Percentiles rank a stretch among this genome's conserved stretches.
These are phyloP conservation scores for Lactarius vividus DNA, from an alignment of 768 basidiomycete genomes.

Conservation along the genomic window DNA sequence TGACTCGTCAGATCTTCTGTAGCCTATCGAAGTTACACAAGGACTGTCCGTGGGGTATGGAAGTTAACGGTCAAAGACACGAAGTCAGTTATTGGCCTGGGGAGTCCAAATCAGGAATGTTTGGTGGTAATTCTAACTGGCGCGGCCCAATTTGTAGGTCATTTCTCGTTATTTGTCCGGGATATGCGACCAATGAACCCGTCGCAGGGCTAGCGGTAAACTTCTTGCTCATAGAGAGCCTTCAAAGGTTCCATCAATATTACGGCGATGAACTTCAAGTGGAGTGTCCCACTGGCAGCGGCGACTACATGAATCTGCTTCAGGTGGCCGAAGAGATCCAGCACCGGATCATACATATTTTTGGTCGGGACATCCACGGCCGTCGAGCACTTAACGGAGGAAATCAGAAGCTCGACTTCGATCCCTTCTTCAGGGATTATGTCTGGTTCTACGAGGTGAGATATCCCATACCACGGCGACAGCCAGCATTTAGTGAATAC, in stretches of 20 bases:
- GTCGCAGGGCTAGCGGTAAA: slow-evolving; percentile 88
- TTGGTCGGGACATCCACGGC: slow-evolving; percentile 87
- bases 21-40: slow-evolving; percentile 90
- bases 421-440: slow-evolving; percentile 96
- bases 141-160: slow-evolving; percentile 81
- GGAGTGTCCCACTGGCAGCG: slow-evolving; percentile 95
- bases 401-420: slow-evolving; percentile 78
- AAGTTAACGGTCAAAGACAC: slow-evolving; percentile 88
- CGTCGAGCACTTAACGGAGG: slow-evolving; percentile 91
- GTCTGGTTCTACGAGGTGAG: slow-evolving; percentile 91
- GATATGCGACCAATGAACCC: slow-evolving; percentile 12
- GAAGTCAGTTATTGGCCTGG: slow-evolving; percentile 98
- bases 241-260: slow-evolving; percentile 97
- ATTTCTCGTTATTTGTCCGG: background rate
- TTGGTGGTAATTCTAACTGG: slow-evolving; percentile 98
- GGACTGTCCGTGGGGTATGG: slow-evolving; percentile 91
- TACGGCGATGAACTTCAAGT: slow-evolving; percentile 91
- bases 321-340: slow-evolving; percentile 97
- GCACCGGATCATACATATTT: slow-evolving; percentile 98
- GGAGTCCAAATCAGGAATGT: slow-evolving; percentile 96
- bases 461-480: background rate
- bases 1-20: background rate
- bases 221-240: slow-evolving; percentile 91
- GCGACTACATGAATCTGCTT: slow-evolving; percentile 96
- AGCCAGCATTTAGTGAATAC: background rate